Conservation (phyloP, 257 asterid genomes). For the Solanum arcanum region DNA sequence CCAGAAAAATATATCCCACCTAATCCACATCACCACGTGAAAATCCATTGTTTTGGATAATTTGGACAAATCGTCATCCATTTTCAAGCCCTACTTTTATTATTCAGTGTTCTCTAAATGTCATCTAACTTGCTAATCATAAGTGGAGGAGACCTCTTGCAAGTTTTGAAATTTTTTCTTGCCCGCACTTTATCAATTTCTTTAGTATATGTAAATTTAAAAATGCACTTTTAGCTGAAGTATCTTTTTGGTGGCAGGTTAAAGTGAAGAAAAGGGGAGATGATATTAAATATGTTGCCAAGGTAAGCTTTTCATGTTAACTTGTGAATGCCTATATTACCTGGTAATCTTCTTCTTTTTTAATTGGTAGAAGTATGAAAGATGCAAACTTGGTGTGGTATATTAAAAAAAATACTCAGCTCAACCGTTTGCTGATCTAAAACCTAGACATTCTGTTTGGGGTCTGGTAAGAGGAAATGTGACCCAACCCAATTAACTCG, state of each 20-base stretch:
- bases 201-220: not conserved
- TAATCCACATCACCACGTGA: not conserved
- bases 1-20: not conserved
- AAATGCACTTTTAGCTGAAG: constrained; percentile 1
- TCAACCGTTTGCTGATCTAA: not conserved
- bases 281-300: constrained; percentile 81
- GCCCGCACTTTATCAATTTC: not conserved
- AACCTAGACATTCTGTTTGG: not conserved
- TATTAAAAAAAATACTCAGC: not conserved
- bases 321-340: not conserved
- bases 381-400: not conserved
- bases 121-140: not conserved
- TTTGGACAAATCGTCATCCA: not conserved
- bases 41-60: not conserved
- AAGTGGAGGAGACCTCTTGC: not conserved
- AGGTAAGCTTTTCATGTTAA: constrained; percentile 36
- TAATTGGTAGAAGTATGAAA: not conserved
- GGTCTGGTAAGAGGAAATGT: not conserved
- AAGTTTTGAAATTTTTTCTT: not conserved
- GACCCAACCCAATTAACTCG: not conserved
- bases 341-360: not conserved
- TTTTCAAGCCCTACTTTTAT: not conserved
- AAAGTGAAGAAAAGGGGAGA: constrained; percentile 91
- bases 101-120: not conserved
- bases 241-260: constrained; percentile 42